A percentile compares a stretch with the other conserved stretches of the same genome.
phyloP scores from a whole-genome alignment of 2,329 filamentous ascomycete species.

The Aureobasidium subglaciale region DNA sequence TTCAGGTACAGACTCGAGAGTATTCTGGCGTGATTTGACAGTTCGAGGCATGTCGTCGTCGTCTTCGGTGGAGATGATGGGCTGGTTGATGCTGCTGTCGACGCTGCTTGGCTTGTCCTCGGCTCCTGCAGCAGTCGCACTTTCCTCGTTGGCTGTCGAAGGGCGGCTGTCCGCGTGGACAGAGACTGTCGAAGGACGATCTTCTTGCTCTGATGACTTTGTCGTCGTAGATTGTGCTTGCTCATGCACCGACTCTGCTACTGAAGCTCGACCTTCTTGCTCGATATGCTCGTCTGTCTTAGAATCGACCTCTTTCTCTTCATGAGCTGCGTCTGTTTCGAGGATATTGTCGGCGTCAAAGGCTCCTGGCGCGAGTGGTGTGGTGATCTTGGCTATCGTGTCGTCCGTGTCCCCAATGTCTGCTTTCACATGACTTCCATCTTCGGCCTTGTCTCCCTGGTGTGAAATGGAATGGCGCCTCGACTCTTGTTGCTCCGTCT shows the following conservation, averaged over 20 bases:
- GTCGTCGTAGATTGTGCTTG: background rate
- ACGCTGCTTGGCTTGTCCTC: slow-evolving; percentile 23
- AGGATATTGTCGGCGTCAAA: slow-evolving; percentile 7
- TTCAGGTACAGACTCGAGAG: slow-evolving; percentile 12
- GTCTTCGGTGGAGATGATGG: background rate
- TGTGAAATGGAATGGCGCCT: slow-evolving; percentile 22
- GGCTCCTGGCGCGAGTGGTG: background rate
- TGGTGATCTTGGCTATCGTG: background rate
- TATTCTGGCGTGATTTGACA: background rate
- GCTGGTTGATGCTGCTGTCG: background rate
- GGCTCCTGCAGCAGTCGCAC: background rate
- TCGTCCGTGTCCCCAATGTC: slow-evolving; percentile 5
- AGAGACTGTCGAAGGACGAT: slow-evolving; percentile 8
- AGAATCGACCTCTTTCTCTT: slow-evolving; percentile 21
- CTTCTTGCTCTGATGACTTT: slow-evolving; percentile 12
- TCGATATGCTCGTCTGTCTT: slow-evolving; percentile 33
- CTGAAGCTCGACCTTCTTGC: slow-evolving; percentile 34
- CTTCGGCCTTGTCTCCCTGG: slow-evolving; percentile 20
- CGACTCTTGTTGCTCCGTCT: slow-evolving; percentile 15
- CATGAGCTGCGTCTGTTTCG: slow-evolving; percentile 25
- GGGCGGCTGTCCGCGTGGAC: slow-evolving; percentile 18
- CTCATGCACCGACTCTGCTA: slow-evolving; percentile 45
- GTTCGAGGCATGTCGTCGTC: background rate
- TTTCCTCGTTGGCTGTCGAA: slow-evolving; percentile 19
- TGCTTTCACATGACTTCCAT: slow-evolving; percentile 18